Percentiles rank a stretch among this genome's conserved stretches.
phyloP scores from a whole-genome alignment of 257 asterid genomes.

The Plantago elongata region DNA sequence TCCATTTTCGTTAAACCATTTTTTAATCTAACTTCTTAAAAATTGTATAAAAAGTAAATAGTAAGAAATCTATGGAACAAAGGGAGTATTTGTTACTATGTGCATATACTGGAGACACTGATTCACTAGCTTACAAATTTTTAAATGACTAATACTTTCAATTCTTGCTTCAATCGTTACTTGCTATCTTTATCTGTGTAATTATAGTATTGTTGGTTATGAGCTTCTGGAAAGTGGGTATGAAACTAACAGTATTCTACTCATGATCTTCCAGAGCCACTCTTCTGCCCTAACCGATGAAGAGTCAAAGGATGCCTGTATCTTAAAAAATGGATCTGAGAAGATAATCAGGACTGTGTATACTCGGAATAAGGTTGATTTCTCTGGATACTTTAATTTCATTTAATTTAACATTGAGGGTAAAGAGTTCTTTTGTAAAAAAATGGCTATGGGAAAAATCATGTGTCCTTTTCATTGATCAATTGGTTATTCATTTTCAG shows the following conservation, averaged over 20 bases:
- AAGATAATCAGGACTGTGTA: slow-evolving; percentile 66
- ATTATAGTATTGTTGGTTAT: neutral
- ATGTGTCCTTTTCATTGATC: neutral
- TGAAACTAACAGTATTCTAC: slow-evolving; percentile 12
- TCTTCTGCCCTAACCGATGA: slow-evolving; percentile 78
- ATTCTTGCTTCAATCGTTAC: too few species aligned
- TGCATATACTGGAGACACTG: too few species aligned
- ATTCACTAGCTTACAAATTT: too few species aligned
- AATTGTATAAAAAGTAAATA: too few species aligned
- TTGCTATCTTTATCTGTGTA: too few species aligned
- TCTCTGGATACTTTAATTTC: neutral
- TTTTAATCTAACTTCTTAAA: too few species aligned
- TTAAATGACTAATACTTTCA: too few species aligned
- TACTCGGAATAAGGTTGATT: slow-evolving; percentile 60
- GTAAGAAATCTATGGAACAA: too few species aligned
- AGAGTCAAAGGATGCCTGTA: slow-evolving; percentile 50
- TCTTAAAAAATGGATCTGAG: slow-evolving; percentile 50
- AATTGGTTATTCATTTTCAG: slow-evolving; percentile 32
- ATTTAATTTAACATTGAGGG: neutral
- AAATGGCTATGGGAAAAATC: slow-evolving; percentile 12
- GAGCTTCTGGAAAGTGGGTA: slow-evolving; percentile 16
- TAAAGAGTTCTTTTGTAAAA: neutral
- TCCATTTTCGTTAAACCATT: too few species aligned
- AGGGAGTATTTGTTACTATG: too few species aligned
- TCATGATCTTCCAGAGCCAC: slow-evolving; percentile 54